Percentiles rank a stretch among this genome's conserved stretches.
These are phyloP conservation scores for Astrothelium subdiscretum DNA, from an alignment of 495 filamentous ascomycete genomes.

Conservation along the genomic window DNA sequence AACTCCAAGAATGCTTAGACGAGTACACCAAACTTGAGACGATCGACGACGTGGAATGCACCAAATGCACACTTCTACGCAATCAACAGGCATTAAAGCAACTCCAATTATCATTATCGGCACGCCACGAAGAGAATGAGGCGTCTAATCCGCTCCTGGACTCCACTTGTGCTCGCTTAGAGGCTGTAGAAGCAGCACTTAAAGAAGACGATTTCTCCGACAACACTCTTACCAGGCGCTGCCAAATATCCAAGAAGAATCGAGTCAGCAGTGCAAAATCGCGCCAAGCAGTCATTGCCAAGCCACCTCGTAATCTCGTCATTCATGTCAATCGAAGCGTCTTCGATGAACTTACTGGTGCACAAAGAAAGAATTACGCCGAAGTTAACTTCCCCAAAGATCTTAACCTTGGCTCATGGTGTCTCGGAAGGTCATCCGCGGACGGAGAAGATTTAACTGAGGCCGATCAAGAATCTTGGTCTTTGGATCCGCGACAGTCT, in stretches of 20 bases:
- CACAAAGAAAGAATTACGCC: slow-evolving; percentile 71
- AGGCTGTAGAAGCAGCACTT: slow-evolving; percentile 54
- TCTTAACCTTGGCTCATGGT: slow-evolving; percentile 71
- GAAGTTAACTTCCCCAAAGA: slow-evolving; percentile 59
- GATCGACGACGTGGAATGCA: slow-evolving; percentile 81
- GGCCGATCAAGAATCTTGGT: slow-evolving; percentile 48
- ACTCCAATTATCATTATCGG: slow-evolving; percentile 27
- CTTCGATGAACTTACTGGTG: slow-evolving; percentile 70
- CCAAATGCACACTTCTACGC: slow-evolving; percentile 72
- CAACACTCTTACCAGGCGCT: slow-evolving; percentile 56
- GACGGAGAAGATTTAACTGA: slow-evolving; percentile 20
- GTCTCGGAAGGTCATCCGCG: slow-evolving; percentile 30
- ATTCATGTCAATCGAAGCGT: slow-evolving; percentile 86
- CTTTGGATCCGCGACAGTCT: slow-evolving; percentile 48
- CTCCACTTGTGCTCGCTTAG: slow-evolving; percentile 35
- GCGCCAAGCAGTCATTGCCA: slow-evolving; percentile 72
- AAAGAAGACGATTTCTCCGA: slow-evolving; percentile 74
- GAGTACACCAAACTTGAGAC: slow-evolving; percentile 73
- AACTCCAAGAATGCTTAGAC: slow-evolving; percentile 67
- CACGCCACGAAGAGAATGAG: slow-evolving; percentile 4
- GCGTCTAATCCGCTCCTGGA: slow-evolving; percentile 13
- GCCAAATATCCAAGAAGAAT: slow-evolving; percentile 58
- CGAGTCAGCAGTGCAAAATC: slow-evolving; percentile 68
- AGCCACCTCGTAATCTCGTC: slow-evolving; percentile 64
- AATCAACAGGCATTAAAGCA: slow-evolving; percentile 37